Evolutionary conservation across 2,329 filamentous ascomycete species (phyloP), one percentile per base, ranked within the genome.

Genomic region (Ophiostoma sp.): DNA sequence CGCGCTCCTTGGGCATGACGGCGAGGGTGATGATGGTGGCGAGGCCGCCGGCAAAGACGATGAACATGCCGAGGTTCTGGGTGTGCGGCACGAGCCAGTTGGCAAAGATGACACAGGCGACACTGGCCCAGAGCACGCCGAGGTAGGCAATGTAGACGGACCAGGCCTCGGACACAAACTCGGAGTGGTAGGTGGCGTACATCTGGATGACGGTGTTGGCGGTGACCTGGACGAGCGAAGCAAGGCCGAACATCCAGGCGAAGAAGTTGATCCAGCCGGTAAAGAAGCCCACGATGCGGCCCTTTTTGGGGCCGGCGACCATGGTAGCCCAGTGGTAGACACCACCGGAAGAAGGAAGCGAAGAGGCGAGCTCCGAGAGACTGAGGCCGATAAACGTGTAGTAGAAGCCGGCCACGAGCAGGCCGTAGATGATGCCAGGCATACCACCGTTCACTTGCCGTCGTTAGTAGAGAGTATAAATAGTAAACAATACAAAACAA

Each of bases 221-320:
- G 4, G 86, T 81, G 71, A 89, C 87, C 70, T 84, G 82, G 20
- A 84, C 79, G 75, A 89, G 84, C 1, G 86, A 85, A 4, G 86
- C 85, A 6, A 87, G 81, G 72, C 85, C 86, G 71, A 89, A 87
- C 72, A 89, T 83, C 87, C 87, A 89, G 17, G 82, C 85, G 72
- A 83, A 85, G 74, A 85, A 86, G 76, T 87, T 87, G 73, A 83
- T 79, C 79, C 81, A 83, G 13, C 81, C 81, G 0, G 79, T 79
- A 71, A 81, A 83, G 76, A 82, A 83, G 54, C 81, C 81, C n/a
- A 85, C 78, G 1, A 81, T 76, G 39, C 85, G 83, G 67, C 86
- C 86, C 78, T 83, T 84, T 71, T 79, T 81, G 6, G 81, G 80
- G 1, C 86, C 86, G 11, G 83, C 84, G 2, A 86, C 87, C 67